Percentiles rank a stretch among this genome's conserved stretches.
These are phyloP conservation scores for Eucalyptus viminalis DNA, from an alignment of 345 rosid species.

Conservation along the genomic window DNA sequence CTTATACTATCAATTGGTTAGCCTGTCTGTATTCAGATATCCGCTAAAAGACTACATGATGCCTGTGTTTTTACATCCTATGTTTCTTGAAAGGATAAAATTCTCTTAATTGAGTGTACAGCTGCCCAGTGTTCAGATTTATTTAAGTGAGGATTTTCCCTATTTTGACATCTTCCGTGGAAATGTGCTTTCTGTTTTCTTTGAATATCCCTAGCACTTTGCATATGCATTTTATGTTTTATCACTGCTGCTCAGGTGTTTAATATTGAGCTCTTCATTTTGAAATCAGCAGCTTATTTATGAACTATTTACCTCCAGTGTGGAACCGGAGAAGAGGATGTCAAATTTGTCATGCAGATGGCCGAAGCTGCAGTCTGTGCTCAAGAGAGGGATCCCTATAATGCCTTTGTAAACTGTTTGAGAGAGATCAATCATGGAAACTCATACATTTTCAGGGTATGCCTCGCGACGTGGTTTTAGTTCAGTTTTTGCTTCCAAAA, in stretches of 20 bases:
- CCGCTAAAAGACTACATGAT: neutral
- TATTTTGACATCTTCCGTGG: too few relatives aligned
- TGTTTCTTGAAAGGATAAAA: neutral
- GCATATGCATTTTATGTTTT: too few relatives aligned
- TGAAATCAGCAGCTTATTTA: slow-evolving; percentile 56
- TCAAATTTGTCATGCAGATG: slow-evolving; percentile 86
- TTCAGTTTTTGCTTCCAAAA: neutral
- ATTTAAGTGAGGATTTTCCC: too few relatives aligned
- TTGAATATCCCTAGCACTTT: too few relatives aligned
- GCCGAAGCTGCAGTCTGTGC: slow-evolving; percentile 80
- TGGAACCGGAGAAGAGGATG: slow-evolving; percentile 82
- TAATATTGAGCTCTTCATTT: neutral
- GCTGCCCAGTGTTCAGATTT: neutral
- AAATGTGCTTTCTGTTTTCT: too few relatives aligned
- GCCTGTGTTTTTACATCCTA: neutral
- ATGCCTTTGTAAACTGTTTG: slow-evolving; percentile 71
- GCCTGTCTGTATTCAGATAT: neutral
- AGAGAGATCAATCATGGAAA: slow-evolving; percentile 82
- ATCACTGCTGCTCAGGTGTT: too few relatives aligned
- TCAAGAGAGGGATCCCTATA: slow-evolving; percentile 82
- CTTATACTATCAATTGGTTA: neutral
- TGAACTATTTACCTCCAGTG: slow-evolving; percentile 57
- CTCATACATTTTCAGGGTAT: slow-evolving; percentile 81
- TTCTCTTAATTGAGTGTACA: neutral
- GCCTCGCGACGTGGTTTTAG: neutral